Base-by-base conservation (phyloP, 2,329 filamentous ascomycete species). In the Didymella pinodella region DNA sequence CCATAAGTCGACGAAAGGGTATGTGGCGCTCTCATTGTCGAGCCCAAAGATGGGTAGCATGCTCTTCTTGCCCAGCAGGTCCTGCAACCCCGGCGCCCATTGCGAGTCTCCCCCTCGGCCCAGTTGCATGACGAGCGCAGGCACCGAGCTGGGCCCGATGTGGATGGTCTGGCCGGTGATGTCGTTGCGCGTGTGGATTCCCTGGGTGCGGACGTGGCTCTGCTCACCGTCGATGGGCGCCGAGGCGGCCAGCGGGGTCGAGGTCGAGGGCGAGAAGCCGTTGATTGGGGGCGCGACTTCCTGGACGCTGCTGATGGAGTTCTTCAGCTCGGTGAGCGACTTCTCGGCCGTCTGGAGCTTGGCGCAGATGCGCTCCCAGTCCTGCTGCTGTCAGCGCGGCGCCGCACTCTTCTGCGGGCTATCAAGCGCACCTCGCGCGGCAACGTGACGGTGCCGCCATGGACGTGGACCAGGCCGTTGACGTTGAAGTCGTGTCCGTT, bases 1-100 rank as follows among this genome's bases (percentile, higher is more conserved):
- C 85, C 86, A 88, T 2, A 88, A 75, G 67, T 88, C 86, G 28
- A 88, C 85, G 65, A 88, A 88, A 7, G 86, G 86, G 67, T 88
- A 88, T 8, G 86, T 88, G 4, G 85, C 85, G 36, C 83, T 85
- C 66, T 88, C 86, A 64, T 88, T 88, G 67, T 88, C 86, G 32
- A 88, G 78, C 2, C 86, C 86, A 56, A 88, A 81, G 54, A 88
- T 84, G 0, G 86, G 86, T 22, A 88, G 74, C 63, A 88, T 86
- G 46, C 84, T 86, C 64, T 85, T 86, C 64, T 77, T 78, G 57
- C 86, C 85, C 44, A 88, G 74, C 12, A 88, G 74, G 48, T 86
- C 83, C 62, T 86, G 82, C 12, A 86, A 80, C 34, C 84, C 82
- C 25, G 83, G 82, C 45, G 68, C 68, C 64, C 84, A 78, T 43